Evolutionary conservation across 1,139 yeast species (phyloP), one percentile per base, ranked within the genome.

Genomic region (Zygosaccharomyces pseudobailii): DNA sequence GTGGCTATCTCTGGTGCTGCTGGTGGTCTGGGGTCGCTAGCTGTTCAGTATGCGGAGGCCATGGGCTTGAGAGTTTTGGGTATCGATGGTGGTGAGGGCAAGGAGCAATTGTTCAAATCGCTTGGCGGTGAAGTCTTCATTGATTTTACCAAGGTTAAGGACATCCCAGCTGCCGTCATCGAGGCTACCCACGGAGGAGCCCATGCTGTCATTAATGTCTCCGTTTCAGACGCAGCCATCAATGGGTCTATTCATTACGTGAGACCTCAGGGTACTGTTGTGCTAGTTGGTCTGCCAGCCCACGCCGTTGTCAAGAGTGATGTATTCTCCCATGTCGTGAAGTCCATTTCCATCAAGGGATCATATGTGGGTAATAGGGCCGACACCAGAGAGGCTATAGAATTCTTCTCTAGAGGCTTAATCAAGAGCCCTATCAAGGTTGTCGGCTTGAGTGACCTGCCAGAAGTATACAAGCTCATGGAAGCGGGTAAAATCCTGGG

Each of bases 301-400:
- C 78, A 79, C 59, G 86, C 89, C 42, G 76, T 78, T 57, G 80
- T 82, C 57, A 71, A 72, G 55, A 77, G 87, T 24, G 76, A 80
- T 46, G 84, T 84, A 46, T 83, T 84, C 66, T 74, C 75, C 36
- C 77, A 84, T 46, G 89, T 84, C 48, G 76, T 81, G 51, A 82
- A 76, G 67, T 78, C 86, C 40, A 73, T 82, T 55, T 72, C 72
- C 58, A 79, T 84, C 59, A 77, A 71, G 63, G 90, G 89, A 62
- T 83, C 89, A 42, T 83, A 83, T 61, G 89, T 84, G 50, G 90
- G 90, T 63, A 83, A 83, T 78, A 79, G 90, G 73, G 86, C 85
- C 54, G 89, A 84, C 66, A 76, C 87, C 37, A 75, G 85, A 56
- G 89, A 82, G 69, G 89, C 90, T 47, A 68, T 84, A 57, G 88